Conservation (phyloP, 352 stramenopile species). For the Phytophthora ohioensis region DNA sequence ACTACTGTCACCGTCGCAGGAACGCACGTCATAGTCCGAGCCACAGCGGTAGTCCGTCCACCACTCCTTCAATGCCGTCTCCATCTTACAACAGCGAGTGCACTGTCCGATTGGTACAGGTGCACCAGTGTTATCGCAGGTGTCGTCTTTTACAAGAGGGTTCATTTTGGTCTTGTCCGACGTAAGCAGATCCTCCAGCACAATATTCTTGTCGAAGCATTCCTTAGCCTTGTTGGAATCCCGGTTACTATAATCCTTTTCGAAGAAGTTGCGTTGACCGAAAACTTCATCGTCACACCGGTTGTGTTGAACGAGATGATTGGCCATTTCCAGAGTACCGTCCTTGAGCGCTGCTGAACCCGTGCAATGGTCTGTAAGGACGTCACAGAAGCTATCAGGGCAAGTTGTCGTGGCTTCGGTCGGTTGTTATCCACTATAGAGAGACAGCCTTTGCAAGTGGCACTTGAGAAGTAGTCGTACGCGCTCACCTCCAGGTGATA, state of each 20-base stretch:
- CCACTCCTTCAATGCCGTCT: constrained; percentile 56
- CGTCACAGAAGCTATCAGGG: constrained; percentile 50
- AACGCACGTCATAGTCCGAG: constrained; percentile 50
- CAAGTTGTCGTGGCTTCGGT: constrained; percentile 47
- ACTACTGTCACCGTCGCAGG: constrained; percentile 44
- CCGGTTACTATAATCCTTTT: constrained; percentile 25
- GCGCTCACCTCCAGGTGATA: constrained; percentile 63
- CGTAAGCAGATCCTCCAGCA: constrained; percentile 36
- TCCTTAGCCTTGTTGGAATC: constrained; percentile 21
- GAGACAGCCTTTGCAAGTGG: constrained; percentile 62
- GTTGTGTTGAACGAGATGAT: constrained; percentile 32
- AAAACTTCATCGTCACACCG: constrained; percentile 58
- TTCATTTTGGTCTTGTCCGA: constrained; percentile 40
- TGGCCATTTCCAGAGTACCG: constrained; percentile 27
- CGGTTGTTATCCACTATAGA: constrained; percentile 63
- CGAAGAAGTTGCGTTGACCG: constrained; percentile 52
- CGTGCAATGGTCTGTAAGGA: constrained; percentile 13
- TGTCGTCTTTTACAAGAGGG: constrained; percentile 35
- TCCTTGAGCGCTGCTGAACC: constrained; percentile 22
- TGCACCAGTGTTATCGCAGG: constrained; percentile 36
- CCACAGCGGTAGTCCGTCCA: constrained; percentile 74
- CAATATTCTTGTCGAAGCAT: constrained; percentile 47
- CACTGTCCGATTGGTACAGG: constrained; percentile 49
- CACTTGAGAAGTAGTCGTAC: constrained; percentile 52
- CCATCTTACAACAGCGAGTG: constrained; percentile 59